Percentiles rank a stretch among this genome's conserved stretches.
phyloP scores from a whole-genome alignment of 345 rosid species.

The Eucalyptus virginea region DNA sequence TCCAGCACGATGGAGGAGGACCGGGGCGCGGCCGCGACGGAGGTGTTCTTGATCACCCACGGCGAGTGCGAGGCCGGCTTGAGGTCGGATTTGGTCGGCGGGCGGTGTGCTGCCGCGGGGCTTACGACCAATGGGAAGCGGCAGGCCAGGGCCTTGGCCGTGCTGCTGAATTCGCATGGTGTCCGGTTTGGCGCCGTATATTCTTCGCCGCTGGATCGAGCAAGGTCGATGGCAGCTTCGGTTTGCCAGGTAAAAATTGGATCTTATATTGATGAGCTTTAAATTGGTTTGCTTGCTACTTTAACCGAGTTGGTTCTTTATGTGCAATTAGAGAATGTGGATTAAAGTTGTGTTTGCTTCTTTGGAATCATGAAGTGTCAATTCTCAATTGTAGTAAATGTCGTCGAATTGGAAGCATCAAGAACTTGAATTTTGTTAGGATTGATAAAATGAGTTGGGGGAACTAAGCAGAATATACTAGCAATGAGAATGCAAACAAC shows the following conservation, averaged over 20 bases:
- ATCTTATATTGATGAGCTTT: background rate
- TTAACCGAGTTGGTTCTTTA: background rate
- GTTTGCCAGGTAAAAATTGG: constrained; percentile 61
- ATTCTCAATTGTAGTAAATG: background rate
- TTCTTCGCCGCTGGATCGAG: constrained; percentile 77
- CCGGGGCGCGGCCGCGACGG: constrained; percentile 17
- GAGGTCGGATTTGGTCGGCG: constrained; percentile 74
- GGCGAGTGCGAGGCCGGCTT: constrained; percentile 70
- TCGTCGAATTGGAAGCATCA: background rate
- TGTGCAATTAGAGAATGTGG: background rate
- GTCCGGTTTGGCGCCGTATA: constrained; percentile 58
- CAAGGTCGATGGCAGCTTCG: constrained; percentile 67
- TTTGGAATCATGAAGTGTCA: background rate
- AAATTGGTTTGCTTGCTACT: background rate
- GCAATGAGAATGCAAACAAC: background rate
- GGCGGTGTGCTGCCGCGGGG: constrained; percentile 60
- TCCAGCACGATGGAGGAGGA: constrained; percentile 17
- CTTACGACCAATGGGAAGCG: constrained; percentile 71
- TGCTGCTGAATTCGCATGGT: constrained; percentile 70
- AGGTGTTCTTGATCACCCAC: constrained; percentile 65
- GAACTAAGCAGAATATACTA: background rate
- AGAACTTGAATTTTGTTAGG: background rate
- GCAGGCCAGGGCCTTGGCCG: constrained; percentile 92
- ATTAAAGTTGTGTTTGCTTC: background rate
- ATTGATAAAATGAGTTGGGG: background rate